A percentile compares a stretch with the other conserved stretches of the same genome.
Conservation (phyloP, 495 filamentous ascomycete species). For the Daldinia bambusicola region DNA sequence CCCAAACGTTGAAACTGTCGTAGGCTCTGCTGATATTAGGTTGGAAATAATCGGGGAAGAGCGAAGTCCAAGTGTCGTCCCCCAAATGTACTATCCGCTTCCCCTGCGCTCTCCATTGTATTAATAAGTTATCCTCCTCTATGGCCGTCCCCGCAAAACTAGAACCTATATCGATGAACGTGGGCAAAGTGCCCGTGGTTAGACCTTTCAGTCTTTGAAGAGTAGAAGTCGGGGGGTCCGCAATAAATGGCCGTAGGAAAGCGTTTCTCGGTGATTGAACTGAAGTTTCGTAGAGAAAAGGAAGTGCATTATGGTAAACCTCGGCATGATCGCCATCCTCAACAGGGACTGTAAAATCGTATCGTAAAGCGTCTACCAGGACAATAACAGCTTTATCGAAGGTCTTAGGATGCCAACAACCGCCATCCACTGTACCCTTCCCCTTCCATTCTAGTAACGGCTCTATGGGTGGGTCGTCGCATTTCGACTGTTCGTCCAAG, state of each 20-base stretch:
- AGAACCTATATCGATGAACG: slow-evolving; percentile 91
- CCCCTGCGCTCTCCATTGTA: slow-evolving; percentile 80
- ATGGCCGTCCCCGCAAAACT: slow-evolving; percentile 98
- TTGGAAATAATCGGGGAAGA: slow-evolving; percentile 94
- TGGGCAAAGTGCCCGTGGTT: slow-evolving; percentile 94
- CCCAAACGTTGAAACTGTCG: slow-evolving; percentile 98
- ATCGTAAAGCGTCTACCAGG: slow-evolving; percentile 92
- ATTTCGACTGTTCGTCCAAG: slow-evolving; percentile 87
- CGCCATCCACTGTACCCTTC: slow-evolving; percentile 65
- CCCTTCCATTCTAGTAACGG: slow-evolving; percentile 50
- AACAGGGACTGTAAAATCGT: slow-evolving; percentile 94
- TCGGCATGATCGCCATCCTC: slow-evolving; percentile 61
- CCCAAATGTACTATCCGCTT: slow-evolving; percentile 92
- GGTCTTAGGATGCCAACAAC: slow-evolving; percentile 95
- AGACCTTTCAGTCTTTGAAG: slow-evolving; percentile 92
- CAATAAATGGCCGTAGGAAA: slow-evolving; percentile 93
- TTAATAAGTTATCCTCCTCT: slow-evolving; percentile 93
- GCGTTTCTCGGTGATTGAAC: slow-evolving; percentile 78
- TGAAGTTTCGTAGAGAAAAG: slow-evolving; percentile 84
- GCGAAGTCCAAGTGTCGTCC: slow-evolving; percentile 93
- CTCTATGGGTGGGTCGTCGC: slow-evolving; percentile 74
- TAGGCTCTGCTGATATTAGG: slow-evolving; percentile 83
- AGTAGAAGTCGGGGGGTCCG: slow-evolving; percentile 94
- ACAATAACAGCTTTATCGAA: slow-evolving; percentile 93
- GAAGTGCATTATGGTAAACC: slow-evolving; percentile 87